Evolutionary conservation across 441 rosid species (phyloP), one percentile per base, ranked within the genome.

Genomic region (Adansonia gregorii): DNA sequence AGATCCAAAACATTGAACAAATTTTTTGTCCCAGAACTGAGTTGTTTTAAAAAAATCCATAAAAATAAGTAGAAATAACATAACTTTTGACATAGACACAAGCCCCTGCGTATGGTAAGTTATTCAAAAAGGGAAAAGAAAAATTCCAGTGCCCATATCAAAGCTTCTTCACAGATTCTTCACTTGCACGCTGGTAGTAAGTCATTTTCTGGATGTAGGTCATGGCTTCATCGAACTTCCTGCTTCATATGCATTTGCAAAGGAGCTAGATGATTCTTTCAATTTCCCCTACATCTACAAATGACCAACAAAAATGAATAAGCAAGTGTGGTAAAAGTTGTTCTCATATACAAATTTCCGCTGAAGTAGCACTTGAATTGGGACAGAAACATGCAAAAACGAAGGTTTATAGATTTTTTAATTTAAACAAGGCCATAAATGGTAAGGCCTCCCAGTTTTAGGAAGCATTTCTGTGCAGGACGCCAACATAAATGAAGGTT

Each of bases 111-210:
- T 54, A 43, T 31, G 35, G n/a, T 6, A 17, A 52, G 54, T 31
- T 4, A 52, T 27, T 22, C 17, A 35, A 10, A 54, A 20, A 9
- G 17, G 22, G 46, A 24, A 24, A 24, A 24, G 2, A 14, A 46
- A 43, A n/a, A 6, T 19, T n/a, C 12, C n/a, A 48, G 4, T 79
- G 84, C 86, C 88, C 72, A 61, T 75, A 81, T 88, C 82, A 94
- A 58, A 92, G 93, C 89, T 87, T 93, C 88, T 87, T 94, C 67
- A 82, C 75, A 68, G 92, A 93, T 86, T 96, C 98, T 89, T 94
- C 98, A 56, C 80, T 86, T 14, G 87, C 92, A 41, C 97, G 91
- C 67, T 85, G 85, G 67, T 96, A 96, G 83, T 96, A 96, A 74
- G 93, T 94, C 98, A 93, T 96, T 81, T 95, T 92, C 78, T 85